A percentile compares a stretch with the other conserved stretches of the same genome.
Conservation (phyloP, 108 stramenopile species). For the Fragilaria crotonensis region DNA sequence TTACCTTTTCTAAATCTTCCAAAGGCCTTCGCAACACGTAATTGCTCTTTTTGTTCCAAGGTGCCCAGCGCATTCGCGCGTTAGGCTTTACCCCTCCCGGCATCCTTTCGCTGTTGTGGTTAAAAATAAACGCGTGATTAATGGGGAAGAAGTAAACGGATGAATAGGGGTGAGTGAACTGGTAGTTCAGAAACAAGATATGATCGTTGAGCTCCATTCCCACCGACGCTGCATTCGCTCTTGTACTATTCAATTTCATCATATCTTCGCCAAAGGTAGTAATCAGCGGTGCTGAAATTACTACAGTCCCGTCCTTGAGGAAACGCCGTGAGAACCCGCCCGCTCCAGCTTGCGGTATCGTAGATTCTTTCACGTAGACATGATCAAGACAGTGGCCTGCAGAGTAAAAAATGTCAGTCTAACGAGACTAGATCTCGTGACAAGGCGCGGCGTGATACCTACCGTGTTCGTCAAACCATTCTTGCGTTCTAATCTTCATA, state of each 20-base stretch:
- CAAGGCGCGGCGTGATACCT: not conserved
- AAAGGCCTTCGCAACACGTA: slow-evolving; percentile 14
- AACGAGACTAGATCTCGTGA: not conserved
- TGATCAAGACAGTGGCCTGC: not conserved
- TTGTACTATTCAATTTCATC: not conserved
- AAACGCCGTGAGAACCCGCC: slow-evolving; percentile 32
- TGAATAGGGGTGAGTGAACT: slow-evolving; percentile 10
- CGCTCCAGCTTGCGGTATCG: slow-evolving; percentile 38
- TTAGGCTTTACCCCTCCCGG: slow-evolving; percentile 21
- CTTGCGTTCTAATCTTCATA: not conserved
- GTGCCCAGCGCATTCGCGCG: slow-evolving; percentile 35
- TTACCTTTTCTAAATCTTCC: slow-evolving; percentile 21
- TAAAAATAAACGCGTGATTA: slow-evolving; percentile 11
- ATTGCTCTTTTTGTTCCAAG: slow-evolving; percentile 12
- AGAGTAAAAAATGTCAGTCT: not conserved
- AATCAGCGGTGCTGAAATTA: slow-evolving; percentile 24
- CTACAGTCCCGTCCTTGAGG: slow-evolving; percentile 18
- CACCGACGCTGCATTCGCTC: not conserved
- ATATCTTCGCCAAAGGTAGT: not conserved
- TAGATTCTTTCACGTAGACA: slow-evolving; percentile 14
- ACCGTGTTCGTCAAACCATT: slow-evolving; percentile 3
- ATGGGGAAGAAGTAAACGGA: slow-evolving; percentile 15
- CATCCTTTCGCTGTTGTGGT: slow-evolving; percentile 24
- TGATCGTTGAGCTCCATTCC: not conserved
- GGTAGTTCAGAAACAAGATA: slow-evolving; percentile 16